Evolutionary conservation across 139 green algal genomes (phyloP).

Genomic region (Astrephomene gubernaculifera): DNA sequence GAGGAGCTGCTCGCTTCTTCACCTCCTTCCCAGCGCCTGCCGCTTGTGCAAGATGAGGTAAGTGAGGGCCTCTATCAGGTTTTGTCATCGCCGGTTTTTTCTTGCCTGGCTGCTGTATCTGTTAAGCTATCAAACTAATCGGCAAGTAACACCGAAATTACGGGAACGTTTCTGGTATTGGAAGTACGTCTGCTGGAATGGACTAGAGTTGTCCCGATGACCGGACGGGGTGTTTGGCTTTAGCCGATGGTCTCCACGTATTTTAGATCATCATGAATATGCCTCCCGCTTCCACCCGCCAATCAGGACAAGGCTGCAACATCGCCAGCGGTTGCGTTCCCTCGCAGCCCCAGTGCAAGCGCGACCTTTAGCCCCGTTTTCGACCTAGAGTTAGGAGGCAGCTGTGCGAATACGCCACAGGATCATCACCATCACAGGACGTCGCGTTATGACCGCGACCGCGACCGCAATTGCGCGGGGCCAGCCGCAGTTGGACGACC

Average conservation of each 20-base stretch:
- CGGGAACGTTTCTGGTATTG: not conserved
- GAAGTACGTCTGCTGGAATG: not conserved
- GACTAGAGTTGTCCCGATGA: not conserved
- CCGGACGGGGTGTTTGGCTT: not conserved
- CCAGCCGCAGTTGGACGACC: not conserved
- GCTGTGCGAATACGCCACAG: not conserved
- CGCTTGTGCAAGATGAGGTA: not conserved
- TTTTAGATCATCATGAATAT: not conserved
- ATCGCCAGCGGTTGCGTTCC: not conserved
- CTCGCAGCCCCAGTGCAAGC: not conserved
- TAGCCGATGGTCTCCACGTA: not conserved
- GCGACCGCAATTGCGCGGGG: not conserved
- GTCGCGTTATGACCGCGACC: not conserved
- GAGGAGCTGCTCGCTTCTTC: not conserved
- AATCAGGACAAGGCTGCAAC: not conserved
- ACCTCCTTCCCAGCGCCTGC: not conserved
- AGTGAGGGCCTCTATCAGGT: not conserved
- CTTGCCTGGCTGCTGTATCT: not conserved
- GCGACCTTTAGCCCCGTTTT: slow-evolving; percentile 53
- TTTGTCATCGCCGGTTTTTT: not conserved
- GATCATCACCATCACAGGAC: not conserved
- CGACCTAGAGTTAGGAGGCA: slow-evolving; percentile 48
- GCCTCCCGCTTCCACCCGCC: not conserved
- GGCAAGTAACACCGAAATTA: not conserved
- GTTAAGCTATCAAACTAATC: not conserved